phyloP scores from a whole-genome alignment of 108 stramenopile genomes.

The Conticribra weissflogii region DNA sequence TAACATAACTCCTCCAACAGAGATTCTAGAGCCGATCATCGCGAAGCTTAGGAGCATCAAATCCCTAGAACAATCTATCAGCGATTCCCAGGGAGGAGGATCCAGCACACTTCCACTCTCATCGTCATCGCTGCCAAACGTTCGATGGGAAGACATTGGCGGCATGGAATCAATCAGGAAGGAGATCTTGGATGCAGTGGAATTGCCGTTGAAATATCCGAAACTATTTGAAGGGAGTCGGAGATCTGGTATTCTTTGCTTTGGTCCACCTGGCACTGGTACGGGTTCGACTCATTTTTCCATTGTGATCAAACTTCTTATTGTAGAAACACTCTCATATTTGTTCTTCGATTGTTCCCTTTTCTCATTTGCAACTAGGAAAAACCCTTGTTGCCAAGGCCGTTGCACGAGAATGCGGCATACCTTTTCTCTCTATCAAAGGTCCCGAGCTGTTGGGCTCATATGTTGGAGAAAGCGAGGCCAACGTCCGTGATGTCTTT shows the following conservation, averaged over 20 bases:
- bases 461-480: slow-evolving; percentile 98
- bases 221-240: slow-evolving; percentile 84
- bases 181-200: slow-evolving; percentile 99
- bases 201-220: slow-evolving; percentile 95
- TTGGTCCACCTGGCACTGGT: slow-evolving; percentile 88
- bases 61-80: slow-evolving; percentile 19
- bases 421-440: slow-evolving; percentile 95
- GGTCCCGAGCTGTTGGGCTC: slow-evolving; percentile 94
- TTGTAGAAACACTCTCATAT: too few relatives aligned
- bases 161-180: slow-evolving; percentile 91
- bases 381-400: slow-evolving; percentile 99
- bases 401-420: slow-evolving; percentile 96
- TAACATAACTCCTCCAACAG: slow-evolving; percentile 25
- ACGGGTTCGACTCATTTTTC: slow-evolving; percentile 54
- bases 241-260: slow-evolving; percentile 89
- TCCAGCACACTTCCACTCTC: slow-evolving; percentile 46
- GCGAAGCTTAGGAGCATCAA: slow-evolving; percentile 25
- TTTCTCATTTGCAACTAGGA: neutral
- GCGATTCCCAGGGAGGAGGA: slow-evolving; percentile 21
- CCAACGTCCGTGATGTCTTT: slow-evolving; percentile 91
- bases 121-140: slow-evolving; percentile 63
- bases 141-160: slow-evolving; percentile 95
- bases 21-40: slow-evolving; percentile 30
- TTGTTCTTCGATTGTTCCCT: too few relatives aligned
- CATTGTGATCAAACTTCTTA: slow-evolving; percentile 17